Conservation (phyloP, 2,329 filamentous ascomycete species). For the Fusarium sp. region DNA sequence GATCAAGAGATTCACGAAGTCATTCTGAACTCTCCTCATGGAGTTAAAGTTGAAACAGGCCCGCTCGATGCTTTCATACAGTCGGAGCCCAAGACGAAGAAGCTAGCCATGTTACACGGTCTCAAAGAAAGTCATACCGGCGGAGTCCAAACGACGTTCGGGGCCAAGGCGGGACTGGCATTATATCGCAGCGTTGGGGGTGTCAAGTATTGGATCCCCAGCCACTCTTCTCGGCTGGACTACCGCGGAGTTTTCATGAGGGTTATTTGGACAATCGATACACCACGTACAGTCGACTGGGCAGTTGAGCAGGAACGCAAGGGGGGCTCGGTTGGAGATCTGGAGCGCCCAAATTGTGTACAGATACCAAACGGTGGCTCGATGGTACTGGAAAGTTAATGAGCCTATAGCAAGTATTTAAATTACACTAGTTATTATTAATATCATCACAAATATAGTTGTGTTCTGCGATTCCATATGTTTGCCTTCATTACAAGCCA, state of each 20-base stretch:
- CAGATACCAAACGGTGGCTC: conserved; percentile 30
- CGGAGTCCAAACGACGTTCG: conserved; percentile 14
- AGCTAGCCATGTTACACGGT: conserved; percentile 40
- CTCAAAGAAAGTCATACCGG: conserved; percentile 35
- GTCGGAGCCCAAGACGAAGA: conserved; percentile 32
- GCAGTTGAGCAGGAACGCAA: conserved; percentile 32
- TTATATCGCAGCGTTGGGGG: conserved; percentile 36
- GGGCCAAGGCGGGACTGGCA: conserved; percentile 29
- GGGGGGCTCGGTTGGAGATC: background rate
- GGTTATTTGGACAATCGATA: conserved; percentile 25
- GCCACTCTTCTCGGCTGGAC: conserved; percentile 21
- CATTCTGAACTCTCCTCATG: conserved; percentile 37
- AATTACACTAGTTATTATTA: too few relatives aligned
- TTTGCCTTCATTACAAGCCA: too few relatives aligned
- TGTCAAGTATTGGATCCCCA: conserved; percentile 35
- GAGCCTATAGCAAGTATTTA: too few relatives aligned
- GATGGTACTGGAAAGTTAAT: conserved; percentile 12
- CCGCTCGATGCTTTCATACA: conserved; percentile 33
- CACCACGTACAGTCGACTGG: conserved; percentile 31
- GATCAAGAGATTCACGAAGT: conserved; percentile 31
- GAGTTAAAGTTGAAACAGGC: conserved; percentile 25
- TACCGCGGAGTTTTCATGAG: conserved; percentile 33
- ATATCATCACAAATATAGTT: too few relatives aligned
- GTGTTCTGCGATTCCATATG: too few relatives aligned
- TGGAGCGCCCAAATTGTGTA: conserved; percentile 12